phyloP scores from a whole-genome alignment of 345 rosid genomes.

The Eucalyptus dawsonii region DNA sequence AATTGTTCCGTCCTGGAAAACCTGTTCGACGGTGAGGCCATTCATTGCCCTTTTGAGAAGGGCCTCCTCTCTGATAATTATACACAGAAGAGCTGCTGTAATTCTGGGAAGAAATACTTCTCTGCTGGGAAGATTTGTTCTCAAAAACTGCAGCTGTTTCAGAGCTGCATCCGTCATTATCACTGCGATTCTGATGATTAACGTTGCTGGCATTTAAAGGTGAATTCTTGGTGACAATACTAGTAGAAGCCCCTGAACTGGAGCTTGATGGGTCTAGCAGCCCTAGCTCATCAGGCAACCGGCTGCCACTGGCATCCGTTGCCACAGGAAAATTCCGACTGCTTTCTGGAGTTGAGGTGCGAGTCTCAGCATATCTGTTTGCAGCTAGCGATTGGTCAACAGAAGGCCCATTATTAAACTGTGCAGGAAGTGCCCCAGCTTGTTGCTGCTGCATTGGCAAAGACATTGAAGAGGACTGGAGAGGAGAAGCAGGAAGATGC shows the following conservation, averaged over 20 bases:
- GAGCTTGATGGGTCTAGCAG: conserved; percentile 47
- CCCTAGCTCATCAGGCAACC: conserved; percentile 50
- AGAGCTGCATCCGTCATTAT: neutral
- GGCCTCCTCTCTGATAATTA: conserved; percentile 31
- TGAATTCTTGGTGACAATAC: conserved; percentile 20
- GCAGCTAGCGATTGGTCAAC: conserved; percentile 34
- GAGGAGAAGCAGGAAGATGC: conserved; percentile 47
- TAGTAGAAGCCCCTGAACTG: conserved; percentile 12
- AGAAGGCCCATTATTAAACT: conserved; percentile 36
- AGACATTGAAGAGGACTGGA: conserved; percentile 37
- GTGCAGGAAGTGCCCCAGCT: conserved; percentile 40
- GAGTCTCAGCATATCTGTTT: conserved; percentile 37
- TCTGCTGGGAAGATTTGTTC: conserved; percentile 43
- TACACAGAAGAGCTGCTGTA: conserved; percentile 27
- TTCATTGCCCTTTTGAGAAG: conserved; percentile 30
- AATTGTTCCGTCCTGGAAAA: conserved; percentile 68
- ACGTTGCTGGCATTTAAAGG: conserved; percentile 11
- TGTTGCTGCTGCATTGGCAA: conserved; percentile 62
- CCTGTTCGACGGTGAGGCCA: conserved; percentile 58
- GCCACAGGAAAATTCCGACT: conserved; percentile 9
- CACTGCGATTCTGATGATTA: conserved; percentile 11
- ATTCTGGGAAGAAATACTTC: conserved; percentile 20
- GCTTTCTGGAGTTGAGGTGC: conserved; percentile 24
- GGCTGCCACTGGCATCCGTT: conserved; percentile 22
- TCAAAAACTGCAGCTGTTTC: conserved; percentile 3